A percentile compares a stretch with the other conserved stretches of the same genome.
These are phyloP conservation scores for Saccharomyces hybrid DNA, from an alignment of 1,139 yeast species.

Conservation along the genomic window DNA sequence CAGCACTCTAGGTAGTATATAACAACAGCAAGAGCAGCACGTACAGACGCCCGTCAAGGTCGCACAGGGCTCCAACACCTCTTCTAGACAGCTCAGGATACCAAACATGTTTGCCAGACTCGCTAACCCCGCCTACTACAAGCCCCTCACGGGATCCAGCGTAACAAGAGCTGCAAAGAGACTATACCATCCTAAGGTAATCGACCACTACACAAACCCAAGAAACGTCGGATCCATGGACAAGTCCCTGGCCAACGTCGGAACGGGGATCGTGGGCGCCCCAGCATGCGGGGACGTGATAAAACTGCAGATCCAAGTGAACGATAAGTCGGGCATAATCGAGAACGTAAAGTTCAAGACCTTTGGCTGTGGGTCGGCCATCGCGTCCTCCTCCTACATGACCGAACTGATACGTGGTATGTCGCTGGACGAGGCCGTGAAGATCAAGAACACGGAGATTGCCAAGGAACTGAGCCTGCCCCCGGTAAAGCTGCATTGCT, in stretches of 20 bases:
- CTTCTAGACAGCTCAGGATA: not conserved
- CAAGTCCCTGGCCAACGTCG: conserved; percentile 67
- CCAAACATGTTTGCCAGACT: not conserved
- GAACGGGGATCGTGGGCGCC: conserved; percentile 96
- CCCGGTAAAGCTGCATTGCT: conserved; percentile 94
- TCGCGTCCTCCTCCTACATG: conserved; percentile 90
- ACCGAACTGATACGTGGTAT: conserved; percentile 94
- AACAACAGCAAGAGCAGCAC: not conserved
- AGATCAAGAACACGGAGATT: conserved; percentile 81
- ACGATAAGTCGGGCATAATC: conserved; percentile 81
- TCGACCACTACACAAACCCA: conserved; percentile 94
- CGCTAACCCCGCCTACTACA: not conserved
- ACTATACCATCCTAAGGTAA: conserved; percentile 63
- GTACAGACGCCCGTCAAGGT: not conserved
- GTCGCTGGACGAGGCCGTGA: conserved; percentile 87
- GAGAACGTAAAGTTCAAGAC: conserved; percentile 96
- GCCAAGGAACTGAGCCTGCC: conserved; percentile 92
- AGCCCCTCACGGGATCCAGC: not conserved
- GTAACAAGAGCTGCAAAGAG: not conserved
- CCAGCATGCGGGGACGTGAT: conserved; percentile 99
- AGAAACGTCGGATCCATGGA: conserved; percentile 92
- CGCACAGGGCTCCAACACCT: no score
- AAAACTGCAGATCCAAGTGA: conserved; percentile 91
- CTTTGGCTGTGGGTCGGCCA: conserved; percentile 97
- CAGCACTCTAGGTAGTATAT: not conserved